Percentiles rank a stretch among this genome's conserved stretches.
Evolutionary conservation across 2,329 filamentous ascomycete species (phyloP).

Genomic region (Beauveria australis): DNA sequence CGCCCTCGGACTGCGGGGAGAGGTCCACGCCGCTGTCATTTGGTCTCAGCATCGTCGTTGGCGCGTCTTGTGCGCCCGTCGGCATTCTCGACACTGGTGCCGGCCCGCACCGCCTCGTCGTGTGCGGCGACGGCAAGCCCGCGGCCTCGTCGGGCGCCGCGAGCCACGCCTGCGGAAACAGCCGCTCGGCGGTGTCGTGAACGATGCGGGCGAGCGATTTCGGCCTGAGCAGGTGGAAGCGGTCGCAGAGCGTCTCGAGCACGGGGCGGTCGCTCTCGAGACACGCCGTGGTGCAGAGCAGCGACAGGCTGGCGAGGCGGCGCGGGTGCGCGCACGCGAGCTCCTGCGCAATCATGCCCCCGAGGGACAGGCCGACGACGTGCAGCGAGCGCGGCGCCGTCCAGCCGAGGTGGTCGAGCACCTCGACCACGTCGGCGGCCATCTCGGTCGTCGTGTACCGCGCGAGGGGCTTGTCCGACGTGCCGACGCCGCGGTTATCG

Average conservation of each 20-base stretch:
- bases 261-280: conserved; percentile 56
- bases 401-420: conserved; percentile 65
- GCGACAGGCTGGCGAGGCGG: conserved; percentile 46
- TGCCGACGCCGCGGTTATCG: conserved; percentile 81
- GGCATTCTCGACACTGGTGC: background rate
- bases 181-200: conserved; percentile 51
- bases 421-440: conserved; percentile 68
- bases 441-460: conserved; percentile 80
- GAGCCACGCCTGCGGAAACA: conserved; percentile 62
- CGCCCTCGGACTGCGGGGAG: background rate
- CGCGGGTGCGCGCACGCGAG: conserved; percentile 48
- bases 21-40: conserved; percentile 8
- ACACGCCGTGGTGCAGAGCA: conserved; percentile 53
- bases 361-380: conserved; percentile 72
- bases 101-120: conserved; percentile 32
- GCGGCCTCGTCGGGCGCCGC: conserved; percentile 46
- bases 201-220: conserved; percentile 62
- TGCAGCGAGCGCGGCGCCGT: conserved; percentile 45
- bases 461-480: conserved; percentile 65
- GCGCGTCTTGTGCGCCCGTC: background rate
- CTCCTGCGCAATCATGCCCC: conserved; percentile 89
- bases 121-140: conserved; percentile 35
- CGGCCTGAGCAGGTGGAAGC: conserved; percentile 54
- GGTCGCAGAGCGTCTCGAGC: conserved; percentile 53
- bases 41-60: background rate